Evolutionary conservation across 2,329 filamentous ascomycete species (phyloP).

Genomic region (Aspergillus niger): DNA sequence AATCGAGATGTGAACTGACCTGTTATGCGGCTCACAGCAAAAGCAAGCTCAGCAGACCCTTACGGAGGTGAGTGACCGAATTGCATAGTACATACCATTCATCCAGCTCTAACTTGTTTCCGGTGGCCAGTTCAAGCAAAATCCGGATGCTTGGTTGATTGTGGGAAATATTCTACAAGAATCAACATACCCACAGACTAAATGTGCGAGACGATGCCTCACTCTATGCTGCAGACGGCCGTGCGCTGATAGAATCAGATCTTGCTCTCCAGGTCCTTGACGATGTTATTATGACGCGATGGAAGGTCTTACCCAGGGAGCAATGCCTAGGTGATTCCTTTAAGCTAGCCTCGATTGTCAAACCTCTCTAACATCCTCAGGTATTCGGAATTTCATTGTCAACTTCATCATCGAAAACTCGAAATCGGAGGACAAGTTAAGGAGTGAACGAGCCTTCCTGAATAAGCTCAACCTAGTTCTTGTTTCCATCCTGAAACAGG

Average conservation of each 20-base stretch:
- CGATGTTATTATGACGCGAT: conserved; percentile 97
- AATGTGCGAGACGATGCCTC: conserved; percentile 65
- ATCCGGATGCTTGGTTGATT: conserved; percentile 95
- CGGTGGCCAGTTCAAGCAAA: conserved; percentile 84
- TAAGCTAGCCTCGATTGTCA: not conserved
- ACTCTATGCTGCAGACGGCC: not conserved
- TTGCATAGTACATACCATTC: not conserved
- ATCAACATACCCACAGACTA: conserved; percentile 91
- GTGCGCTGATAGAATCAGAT: conserved; percentile 59
- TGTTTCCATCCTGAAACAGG: conserved; percentile 96
- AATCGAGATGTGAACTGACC: not conserved
- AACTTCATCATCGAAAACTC: conserved; percentile 97
- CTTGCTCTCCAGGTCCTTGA: conserved; percentile 95
- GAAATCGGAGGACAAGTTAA: conserved; percentile 82
- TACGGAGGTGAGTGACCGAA: conserved; percentile 71
- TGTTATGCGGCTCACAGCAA: conserved; percentile 61
- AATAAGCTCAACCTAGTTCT: conserved; percentile 99
- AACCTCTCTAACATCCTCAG: conserved; percentile 49
- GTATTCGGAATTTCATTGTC: conserved; percentile 98
- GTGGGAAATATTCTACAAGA: conserved; percentile 96
- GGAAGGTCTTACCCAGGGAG: conserved; percentile 95
- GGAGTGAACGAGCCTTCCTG: conserved; percentile 80
- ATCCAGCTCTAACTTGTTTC: conserved; percentile 16
- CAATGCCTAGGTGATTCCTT: conserved; percentile 78
- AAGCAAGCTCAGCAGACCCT: conserved; percentile 90